Percentiles rank a stretch among this genome's conserved stretches.
phyloP scores from a whole-genome alignment of 805 yeast species.

The Scheffersomyces stipitis region DNA sequence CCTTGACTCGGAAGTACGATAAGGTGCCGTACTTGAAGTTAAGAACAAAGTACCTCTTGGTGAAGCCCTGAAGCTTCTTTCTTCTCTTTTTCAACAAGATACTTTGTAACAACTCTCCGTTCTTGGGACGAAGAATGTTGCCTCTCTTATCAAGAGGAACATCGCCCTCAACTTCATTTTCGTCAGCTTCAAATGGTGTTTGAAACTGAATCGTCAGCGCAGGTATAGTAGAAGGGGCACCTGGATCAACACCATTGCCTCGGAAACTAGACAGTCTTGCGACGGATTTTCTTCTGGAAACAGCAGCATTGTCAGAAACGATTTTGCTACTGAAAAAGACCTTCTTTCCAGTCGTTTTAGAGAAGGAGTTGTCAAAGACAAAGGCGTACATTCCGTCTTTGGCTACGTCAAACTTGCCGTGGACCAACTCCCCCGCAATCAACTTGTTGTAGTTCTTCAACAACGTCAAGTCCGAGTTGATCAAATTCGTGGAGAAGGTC shows the following conservation, averaged over 20 bases:
- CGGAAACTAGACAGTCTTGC: conserved; percentile 1
- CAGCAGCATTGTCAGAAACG: background rate
- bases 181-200: conserved; percentile 18
- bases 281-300: conserved; percentile 2
- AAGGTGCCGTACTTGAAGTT: conserved; percentile 81
- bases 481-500: conserved; percentile 38
- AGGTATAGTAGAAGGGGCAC: background rate
- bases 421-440: conserved; percentile 56
- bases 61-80: conserved; percentile 82
- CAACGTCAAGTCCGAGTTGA: conserved; percentile 44
- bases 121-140: conserved; percentile 42
- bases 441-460: conserved; percentile 58
- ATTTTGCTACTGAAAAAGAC: conserved; percentile 57
- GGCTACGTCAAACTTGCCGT: conserved; percentile 59
- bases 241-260: too few species aligned
- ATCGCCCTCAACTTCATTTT: conserved; percentile 8
- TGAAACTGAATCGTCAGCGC: conserved; percentile 11
- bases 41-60: conserved; percentile 78
- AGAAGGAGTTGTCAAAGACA: conserved; percentile 88
- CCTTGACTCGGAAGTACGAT: conserved; percentile 75
- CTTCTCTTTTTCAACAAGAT: conserved; percentile 74
- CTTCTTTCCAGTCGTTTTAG: conserved; percentile 81
- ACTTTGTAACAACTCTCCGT: conserved; percentile 78
- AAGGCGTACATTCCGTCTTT: conserved; percentile 79
- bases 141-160: conserved; percentile 1